phyloP scores from a whole-genome alignment of 768 basidiomycete genomes.

The Thelephora ganbajun region DNA sequence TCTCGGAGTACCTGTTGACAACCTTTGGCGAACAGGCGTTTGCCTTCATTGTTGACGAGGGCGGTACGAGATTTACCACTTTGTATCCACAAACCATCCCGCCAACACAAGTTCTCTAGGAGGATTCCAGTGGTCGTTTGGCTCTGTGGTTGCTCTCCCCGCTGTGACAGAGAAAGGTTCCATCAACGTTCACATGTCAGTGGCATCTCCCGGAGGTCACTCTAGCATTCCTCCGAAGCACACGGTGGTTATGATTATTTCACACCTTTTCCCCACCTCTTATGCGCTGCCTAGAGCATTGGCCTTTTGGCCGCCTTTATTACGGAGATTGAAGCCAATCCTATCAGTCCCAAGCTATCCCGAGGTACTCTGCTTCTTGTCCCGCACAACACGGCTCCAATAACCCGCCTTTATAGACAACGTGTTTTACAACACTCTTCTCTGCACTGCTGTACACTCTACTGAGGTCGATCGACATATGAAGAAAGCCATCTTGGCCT shows the following conservation, averaged over 20 bases:
- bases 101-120: too few species aligned
- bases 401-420: too few species aligned
- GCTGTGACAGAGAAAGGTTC: constrained; percentile 68
- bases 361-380: constrained; percentile 12
- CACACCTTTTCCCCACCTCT: too few species aligned
- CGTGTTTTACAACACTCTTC: constrained; percentile 43
- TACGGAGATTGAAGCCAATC: constrained; percentile 53
- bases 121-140: constrained; percentile 35
- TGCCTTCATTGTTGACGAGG: constrained; percentile 80
- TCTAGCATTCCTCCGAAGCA: constrained; percentile 75
- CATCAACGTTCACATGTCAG: constrained; percentile 46
- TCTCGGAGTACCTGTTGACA: constrained; percentile 33
- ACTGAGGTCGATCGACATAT: constrained; percentile 35
- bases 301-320: constrained; percentile 67
- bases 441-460: constrained; percentile 54
- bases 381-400: too few species aligned
- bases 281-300: constrained; percentile 35
- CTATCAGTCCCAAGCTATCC: constrained; percentile 35
- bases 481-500: constrained; percentile 31
- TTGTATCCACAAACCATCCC: too few species aligned
- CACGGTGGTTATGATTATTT: constrained; percentile 39
- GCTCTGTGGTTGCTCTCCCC: constrained; percentile 42
- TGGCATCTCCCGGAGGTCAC: constrained; percentile 67
- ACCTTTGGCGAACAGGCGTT: constrained; percentile 62
- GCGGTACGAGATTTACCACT: too few species aligned